A percentile compares a stretch with the other conserved stretches of the same genome.
Evolutionary conservation across 208 protist genomes (phyloP).

Genomic region (Blastocrithidia nonstop): DNA sequence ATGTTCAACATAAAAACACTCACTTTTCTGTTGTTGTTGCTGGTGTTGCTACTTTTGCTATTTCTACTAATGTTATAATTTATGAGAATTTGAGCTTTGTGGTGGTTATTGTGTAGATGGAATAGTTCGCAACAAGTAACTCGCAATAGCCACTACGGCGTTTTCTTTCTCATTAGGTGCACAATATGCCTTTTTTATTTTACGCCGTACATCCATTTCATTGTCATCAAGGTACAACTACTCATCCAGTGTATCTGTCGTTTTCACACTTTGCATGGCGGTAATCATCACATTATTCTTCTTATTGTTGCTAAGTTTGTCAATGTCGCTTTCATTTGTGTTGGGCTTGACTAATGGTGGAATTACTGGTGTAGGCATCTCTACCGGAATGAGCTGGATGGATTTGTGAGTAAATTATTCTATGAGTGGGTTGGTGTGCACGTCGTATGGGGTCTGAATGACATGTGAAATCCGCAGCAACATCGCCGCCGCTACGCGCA

Average conservation of each 20-base stretch:
- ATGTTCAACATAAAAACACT: slow-evolving; percentile 33
- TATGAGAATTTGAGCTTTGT: too few relatives aligned
- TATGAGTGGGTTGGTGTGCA: slow-evolving; percentile 17
- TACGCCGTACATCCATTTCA: slow-evolving; percentile 84
- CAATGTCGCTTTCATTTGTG: too few relatives aligned
- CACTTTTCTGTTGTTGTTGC: slow-evolving; percentile 41
- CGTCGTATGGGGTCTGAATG: slow-evolving; percentile 31
- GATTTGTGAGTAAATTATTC: slow-evolving; percentile 29
- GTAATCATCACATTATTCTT: too few relatives aligned
- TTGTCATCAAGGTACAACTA: slow-evolving; percentile 96
- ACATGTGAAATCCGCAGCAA: slow-evolving; percentile 55
- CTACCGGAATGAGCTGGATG: slow-evolving; percentile 17
- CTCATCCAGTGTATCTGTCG: slow-evolving; percentile 53
- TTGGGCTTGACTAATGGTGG: slow-evolving; percentile 78
- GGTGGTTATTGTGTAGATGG: too few relatives aligned
- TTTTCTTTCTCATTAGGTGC: slow-evolving; percentile 75
- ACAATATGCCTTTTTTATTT: slow-evolving; percentile 95
- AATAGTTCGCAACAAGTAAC: slow-evolving; percentile 49
- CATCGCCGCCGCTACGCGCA: slow-evolving; percentile 57
- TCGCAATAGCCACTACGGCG: slow-evolving; percentile 80
- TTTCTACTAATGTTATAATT: slow-evolving; percentile 5
- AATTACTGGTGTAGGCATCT: slow-evolving; percentile 19
- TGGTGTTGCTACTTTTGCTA: slow-evolving; percentile 35
- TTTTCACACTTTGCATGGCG: too few relatives aligned
- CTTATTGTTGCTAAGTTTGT: too few relatives aligned